Base-by-base conservation (phyloP, 2,329 filamentous ascomycete species). In the Paracoccidioides brasiliensis region DNA sequence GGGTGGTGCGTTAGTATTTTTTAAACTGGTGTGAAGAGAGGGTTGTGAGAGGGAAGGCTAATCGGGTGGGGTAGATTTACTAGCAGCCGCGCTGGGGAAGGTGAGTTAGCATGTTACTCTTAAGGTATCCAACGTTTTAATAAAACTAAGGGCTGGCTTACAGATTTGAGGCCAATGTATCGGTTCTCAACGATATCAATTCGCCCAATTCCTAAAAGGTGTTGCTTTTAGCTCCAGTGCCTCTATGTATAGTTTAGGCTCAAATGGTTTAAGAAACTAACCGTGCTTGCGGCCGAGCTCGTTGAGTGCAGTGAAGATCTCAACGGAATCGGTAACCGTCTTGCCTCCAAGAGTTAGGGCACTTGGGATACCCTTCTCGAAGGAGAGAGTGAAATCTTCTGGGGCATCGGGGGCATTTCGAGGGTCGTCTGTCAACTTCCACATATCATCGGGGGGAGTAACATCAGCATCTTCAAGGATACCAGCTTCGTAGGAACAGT, bases 131-230 rank as follows among this genome's bases (percentile, higher is more conserved):
- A 12, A 12, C 8, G 38, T 35, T 38, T 38, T 7, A 38, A 8
- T 22, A 22, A 22, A 22, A 22, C 22, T 22, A 22, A 12, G 6
- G 28, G 30, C 44, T n/a, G 14, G 56, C 59, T 57, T 58, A 61
- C 59, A 53, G 59, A 61, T 54, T 89, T 88, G 62, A 88, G 76
- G 57, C 84, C 85, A 66, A 86, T 83, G 73, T 83, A 86, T 52
- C 85, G 78, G 72, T 85, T 84, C 68, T 87, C 84, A 58, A 88
- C 85, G 66, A 89, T 89, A 70, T 89, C 85, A 63, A 89, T 82
- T 62, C 86, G 76, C 64, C 86, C 86, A 59, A 89, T 80, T 66
- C 86, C 86, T 60, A 35, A 35, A 15, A 7, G 28, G 45, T 14
- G 14, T 32, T 10, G 6, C 32, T 15, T 48, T 48, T 48, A 48